Percentiles rank a stretch among this genome's conserved stretches.
These are phyloP conservation scores for Thraustochytrium sp. DNA, from an alignment of 352 stramenopile genomes.

Conservation along the genomic window DNA sequence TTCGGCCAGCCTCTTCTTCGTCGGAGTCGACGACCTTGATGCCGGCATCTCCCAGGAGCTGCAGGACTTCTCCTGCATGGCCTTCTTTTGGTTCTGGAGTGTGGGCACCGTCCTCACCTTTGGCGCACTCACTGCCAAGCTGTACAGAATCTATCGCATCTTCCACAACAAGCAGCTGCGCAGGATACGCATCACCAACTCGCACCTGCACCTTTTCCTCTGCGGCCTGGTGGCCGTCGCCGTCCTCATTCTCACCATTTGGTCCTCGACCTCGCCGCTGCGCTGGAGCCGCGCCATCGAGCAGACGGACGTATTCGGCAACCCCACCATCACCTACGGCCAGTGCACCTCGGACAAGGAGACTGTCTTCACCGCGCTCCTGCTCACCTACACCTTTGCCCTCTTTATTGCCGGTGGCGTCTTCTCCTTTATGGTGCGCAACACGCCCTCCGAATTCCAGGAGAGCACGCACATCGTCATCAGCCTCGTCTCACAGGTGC, in stretches of 20 bases:
- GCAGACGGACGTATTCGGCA: slow-evolving; percentile 25
- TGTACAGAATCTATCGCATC: slow-evolving; percentile 24
- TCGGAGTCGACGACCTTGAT: not conserved
- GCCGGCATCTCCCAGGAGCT: not conserved
- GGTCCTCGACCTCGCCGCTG: slow-evolving; percentile 38
- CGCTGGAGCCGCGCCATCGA: slow-evolving; percentile 25
- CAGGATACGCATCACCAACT: slow-evolving; percentile 25
- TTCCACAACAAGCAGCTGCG: slow-evolving; percentile 1
- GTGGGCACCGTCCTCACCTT: slow-evolving; percentile 26
- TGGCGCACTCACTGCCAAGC: slow-evolving; percentile 10
- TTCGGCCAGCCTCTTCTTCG: not conserved
- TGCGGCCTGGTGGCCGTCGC: slow-evolving; percentile 41
- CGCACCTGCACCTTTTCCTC: slow-evolving; percentile 3
- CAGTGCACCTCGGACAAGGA: slow-evolving; percentile 45
- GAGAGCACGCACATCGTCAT: slow-evolving; percentile 48
- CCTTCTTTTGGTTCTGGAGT: slow-evolving; percentile 22
- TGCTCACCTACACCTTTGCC: slow-evolving; percentile 30
- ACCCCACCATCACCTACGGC: slow-evolving; percentile 32
- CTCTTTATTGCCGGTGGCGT: slow-evolving; percentile 38
- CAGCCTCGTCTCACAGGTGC: slow-evolving; percentile 45
- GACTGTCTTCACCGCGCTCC: slow-evolving; percentile 2
- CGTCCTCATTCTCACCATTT: slow-evolving; percentile 46
- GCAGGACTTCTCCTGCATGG: slow-evolving; percentile 26
- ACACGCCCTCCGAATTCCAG: slow-evolving; percentile 47
- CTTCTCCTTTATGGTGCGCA: slow-evolving; percentile 46